Base-by-base conservation (phyloP, 2,329 filamentous ascomycete genomes). In the Alternaria sp. region DNA sequence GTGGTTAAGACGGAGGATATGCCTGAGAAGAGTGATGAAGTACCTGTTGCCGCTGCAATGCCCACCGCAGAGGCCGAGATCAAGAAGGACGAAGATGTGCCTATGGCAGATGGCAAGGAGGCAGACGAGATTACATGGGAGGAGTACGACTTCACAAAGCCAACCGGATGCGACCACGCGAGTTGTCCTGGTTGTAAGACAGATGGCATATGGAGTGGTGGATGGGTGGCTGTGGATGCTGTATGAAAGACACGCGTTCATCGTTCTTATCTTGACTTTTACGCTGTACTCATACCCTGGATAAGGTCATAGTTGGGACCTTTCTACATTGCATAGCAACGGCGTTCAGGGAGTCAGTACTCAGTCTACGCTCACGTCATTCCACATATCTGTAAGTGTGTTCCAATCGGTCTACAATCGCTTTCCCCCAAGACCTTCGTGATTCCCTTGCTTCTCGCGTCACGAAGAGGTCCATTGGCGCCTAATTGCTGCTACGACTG, bases 141-240 rank as follows among this genome's bases (percentile, higher is more conserved):
- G 7, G 83, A 85, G 68, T 88, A 87, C 73, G 82, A 87, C 72
- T 85, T 86, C 33, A 79, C 79, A 14, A 81, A 77, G 56, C 85
- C 85, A 23, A 87, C 85, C 4, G 84, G 80, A 25, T 88, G 86
- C 73, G 68, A 76, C 25, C 70, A 71, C 37, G 56, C 65, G 2
- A 71, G 51, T 8, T 78, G 76, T 49, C 60, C 61, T 4, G 75
- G 75, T 0, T 74, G 70, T 45, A 71, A 70, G 23, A 69, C 66
- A 2, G 71, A 73, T 41, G 68, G 70, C 4, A 72, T 75, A 3
- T 73, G 71, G 71, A 63, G 58, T 6, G 63, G 68, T 10, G 97
- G 0, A 91, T 97, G 61, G 64, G 43, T 60, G 26, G 8, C 43
- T 18, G 53, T 64, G 14, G 55, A 45, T 23, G 49, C 61, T 30